Percentiles rank a stretch among this genome's conserved stretches.
Evolutionary conservation across 768 basidiomycete species (phyloP).

Genomic region (Termitomyces sp.): DNA sequence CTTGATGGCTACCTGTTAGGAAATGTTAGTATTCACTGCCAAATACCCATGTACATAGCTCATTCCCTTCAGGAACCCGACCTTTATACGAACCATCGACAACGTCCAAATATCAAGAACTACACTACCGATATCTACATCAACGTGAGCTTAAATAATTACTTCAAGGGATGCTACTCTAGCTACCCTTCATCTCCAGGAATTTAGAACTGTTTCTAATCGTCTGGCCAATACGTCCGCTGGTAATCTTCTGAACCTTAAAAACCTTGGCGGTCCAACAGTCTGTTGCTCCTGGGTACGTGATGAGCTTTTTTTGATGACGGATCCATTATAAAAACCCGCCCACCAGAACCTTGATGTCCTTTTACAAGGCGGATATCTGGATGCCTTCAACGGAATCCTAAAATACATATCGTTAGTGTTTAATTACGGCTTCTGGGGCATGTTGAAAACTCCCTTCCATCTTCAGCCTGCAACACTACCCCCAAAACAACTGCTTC

Average conservation of each 20-base stretch:
- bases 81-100: constrained; percentile 43
- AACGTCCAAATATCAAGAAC: constrained; percentile 39
- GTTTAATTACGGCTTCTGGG: not conserved
- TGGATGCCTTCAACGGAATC: constrained; percentile 28
- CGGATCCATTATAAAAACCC: not conserved
- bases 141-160: constrained; percentile 24
- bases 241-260: constrained; percentile 33
- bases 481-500: constrained; percentile 46
- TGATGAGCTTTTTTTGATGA: not conserved
- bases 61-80: constrained; percentile 48
- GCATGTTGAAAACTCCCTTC: not conserved
- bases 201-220: constrained; percentile 33
- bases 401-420: constrained; percentile 50
- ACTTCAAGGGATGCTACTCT: not conserved
- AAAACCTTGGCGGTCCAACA: constrained; percentile 46
- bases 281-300: constrained; percentile 51
- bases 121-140: constrained; percentile 47
- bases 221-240: constrained; percentile 32
- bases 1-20: constrained; percentile 47
- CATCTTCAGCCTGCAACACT: constrained; percentile 44
- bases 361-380: constrained; percentile 39
- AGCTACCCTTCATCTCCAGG: constrained; percentile 24
- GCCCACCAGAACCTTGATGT: constrained; percentile 36
- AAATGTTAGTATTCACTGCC: constrained; percentile 31
- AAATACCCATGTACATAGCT: not conserved